Conservation (phyloP, 73 alveolate species). For the Paramecium sonneborni region DNA sequence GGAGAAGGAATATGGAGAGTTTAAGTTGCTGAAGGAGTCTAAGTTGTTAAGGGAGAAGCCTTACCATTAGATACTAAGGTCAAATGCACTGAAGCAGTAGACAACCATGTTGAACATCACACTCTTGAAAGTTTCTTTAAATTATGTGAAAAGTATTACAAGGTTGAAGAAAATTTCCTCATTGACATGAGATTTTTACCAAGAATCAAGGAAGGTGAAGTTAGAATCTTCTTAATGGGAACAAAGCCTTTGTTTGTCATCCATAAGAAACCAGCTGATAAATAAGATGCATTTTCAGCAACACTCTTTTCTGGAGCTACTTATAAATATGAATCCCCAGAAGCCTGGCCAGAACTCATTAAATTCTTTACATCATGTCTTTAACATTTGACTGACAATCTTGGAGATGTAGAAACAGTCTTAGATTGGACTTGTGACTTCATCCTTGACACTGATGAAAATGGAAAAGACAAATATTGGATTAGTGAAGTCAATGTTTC, state of each 20-base stretch:
- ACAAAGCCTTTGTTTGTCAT: slow-evolving; percentile 32
- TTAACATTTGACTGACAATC: neutral
- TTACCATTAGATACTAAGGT: slow-evolving; percentile 36
- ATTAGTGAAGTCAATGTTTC: slow-evolving; percentile 40
- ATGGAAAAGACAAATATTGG: slow-evolving; percentile 49
- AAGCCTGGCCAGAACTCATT: slow-evolving; percentile 27
- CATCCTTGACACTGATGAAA: slow-evolving; percentile 15
- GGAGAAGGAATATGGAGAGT: slow-evolving; percentile 52
- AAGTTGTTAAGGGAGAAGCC: slow-evolving; percentile 9
- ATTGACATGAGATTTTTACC: slow-evolving; percentile 44
- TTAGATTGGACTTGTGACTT: slow-evolving; percentile 42
- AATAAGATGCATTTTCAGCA: slow-evolving; percentile 46
- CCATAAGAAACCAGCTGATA: slow-evolving; percentile 46
- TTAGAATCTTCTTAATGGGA: slow-evolving; percentile 49
- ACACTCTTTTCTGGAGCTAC: slow-evolving; percentile 46
- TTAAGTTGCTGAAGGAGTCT: neutral
- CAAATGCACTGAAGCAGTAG: slow-evolving; percentile 51
- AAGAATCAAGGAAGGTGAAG: slow-evolving; percentile 51
- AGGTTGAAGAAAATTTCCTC: neutral
- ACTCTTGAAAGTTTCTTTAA: slow-evolving; percentile 34
- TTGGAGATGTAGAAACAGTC: slow-evolving; percentile 8
- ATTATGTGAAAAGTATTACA: slow-evolving; percentile 29
- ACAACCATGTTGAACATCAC: slow-evolving; percentile 41
- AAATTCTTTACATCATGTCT: neutral
- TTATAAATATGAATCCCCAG: slow-evolving; percentile 12